Conservation (phyloP, 176 grass and related monocot species). For the Elymus sibiricus region DNA sequence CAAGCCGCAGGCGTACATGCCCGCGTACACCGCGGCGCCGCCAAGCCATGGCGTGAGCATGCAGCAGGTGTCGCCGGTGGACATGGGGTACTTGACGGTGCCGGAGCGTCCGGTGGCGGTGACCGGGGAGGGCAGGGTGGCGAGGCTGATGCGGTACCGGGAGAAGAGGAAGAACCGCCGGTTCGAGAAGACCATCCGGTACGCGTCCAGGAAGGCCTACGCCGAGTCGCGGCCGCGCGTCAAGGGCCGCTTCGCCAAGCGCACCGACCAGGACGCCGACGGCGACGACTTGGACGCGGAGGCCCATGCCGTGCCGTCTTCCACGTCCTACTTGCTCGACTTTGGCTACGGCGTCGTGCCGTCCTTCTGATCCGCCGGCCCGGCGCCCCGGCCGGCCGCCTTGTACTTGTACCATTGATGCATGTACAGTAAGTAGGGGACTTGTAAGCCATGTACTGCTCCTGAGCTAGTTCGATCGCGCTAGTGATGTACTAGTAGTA, state of each 20-base stretch:
- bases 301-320: slow-evolving; percentile 30
- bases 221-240: slow-evolving; percentile 81
- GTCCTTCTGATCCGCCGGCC: slow-evolving; percentile 33
- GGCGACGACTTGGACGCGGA: slow-evolving; percentile 32
- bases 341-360: slow-evolving; percentile 78
- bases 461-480: neutral
- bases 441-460: slow-evolving; percentile 5
- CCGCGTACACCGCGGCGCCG: slow-evolving; percentile 24
- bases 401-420: neutral
- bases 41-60: slow-evolving; percentile 29
- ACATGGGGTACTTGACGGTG: slow-evolving; percentile 42
- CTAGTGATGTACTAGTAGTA: neutral
- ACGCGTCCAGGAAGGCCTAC: slow-evolving; percentile 92
- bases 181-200: slow-evolving; percentile 96
- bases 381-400: neutral
- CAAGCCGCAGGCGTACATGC: slow-evolving; percentile 34
- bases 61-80: slow-evolving; percentile 49
- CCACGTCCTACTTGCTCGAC: slow-evolving; percentile 61
- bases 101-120: slow-evolving; percentile 41
- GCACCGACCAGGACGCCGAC: slow-evolving; percentile 35
- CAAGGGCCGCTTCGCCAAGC: slow-evolving; percentile 93
- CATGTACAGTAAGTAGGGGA: slow-evolving; percentile 15
- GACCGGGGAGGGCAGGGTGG: slow-evolving; percentile 51
- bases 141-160: slow-evolving; percentile 84
- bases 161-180: slow-evolving; percentile 89